phyloP scores from a whole-genome alignment of 768 basidiomycete species.

The Cyclocybe aegerita region DNA sequence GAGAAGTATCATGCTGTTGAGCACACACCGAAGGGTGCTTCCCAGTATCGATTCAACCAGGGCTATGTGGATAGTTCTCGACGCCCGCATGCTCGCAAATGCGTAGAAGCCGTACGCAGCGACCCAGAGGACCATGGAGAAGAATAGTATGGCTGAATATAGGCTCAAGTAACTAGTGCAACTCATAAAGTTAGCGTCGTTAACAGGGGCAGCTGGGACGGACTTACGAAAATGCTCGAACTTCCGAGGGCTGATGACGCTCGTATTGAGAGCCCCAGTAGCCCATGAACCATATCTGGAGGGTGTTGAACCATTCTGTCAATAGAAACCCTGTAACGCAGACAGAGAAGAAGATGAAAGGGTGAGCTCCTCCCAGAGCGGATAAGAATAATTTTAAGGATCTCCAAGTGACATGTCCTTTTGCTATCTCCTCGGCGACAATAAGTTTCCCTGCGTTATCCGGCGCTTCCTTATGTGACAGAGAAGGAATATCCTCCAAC shows the following conservation, averaged over 20 bases:
- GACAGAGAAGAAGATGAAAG: constrained; percentile 29
- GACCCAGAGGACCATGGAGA: constrained; percentile 36
- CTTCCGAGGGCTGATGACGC: constrained; percentile 25
- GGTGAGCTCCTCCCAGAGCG: constrained; percentile 32
- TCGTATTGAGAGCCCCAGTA: constrained; percentile 48
- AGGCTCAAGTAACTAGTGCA: constrained; percentile 5
- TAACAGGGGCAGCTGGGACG: neutral
- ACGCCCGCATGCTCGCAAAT: constrained; percentile 30
- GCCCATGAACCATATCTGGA: constrained; percentile 43
- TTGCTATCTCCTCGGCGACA: constrained; percentile 58
- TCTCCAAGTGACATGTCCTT: constrained; percentile 25
- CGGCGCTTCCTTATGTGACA: constrained; percentile 20
- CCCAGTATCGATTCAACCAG: constrained; percentile 12
- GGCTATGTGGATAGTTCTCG: constrained; percentile 11
- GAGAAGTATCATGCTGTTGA: neutral
- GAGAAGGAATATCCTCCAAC: constrained; percentile 19
- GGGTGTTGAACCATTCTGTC: constrained; percentile 20
- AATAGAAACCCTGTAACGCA: constrained; percentile 24
- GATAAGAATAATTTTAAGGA: constrained; percentile 34
- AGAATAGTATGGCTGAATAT: constrained; percentile 37
- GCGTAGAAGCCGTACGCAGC: constrained; percentile 36
- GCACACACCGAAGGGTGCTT: constrained; percentile 13
- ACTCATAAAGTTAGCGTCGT: constrained; percentile 5
- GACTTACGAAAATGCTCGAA: constrained; percentile 35
- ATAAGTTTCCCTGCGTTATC: constrained; percentile 54